Conservation (phyloP, 2,329 filamentous ascomycete genomes). For the Penicillium sp. region DNA sequence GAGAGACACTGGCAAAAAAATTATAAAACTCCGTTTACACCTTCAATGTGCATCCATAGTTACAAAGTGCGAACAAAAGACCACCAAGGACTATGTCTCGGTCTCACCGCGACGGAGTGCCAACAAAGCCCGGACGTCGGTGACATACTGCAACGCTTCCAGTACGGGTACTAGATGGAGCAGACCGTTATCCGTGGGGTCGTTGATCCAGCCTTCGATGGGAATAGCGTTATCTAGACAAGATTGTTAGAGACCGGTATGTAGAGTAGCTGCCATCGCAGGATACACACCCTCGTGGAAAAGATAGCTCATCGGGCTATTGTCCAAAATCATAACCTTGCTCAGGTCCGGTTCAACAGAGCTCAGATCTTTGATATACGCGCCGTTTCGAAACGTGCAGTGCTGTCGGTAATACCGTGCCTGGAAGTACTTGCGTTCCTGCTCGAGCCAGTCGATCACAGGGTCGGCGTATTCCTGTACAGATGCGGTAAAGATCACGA, state of each 20-base stretch:
- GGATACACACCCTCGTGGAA: slow-evolving; percentile 84
- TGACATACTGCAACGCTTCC: slow-evolving; percentile 94
- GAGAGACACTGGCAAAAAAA: slow-evolving; percentile 20
- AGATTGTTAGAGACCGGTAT: slow-evolving; percentile 16
- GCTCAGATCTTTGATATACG: slow-evolving; percentile 97
- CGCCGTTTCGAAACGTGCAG: slow-evolving; percentile 91
- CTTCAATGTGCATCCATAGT: slow-evolving; percentile 21
- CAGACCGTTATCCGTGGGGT: slow-evolving; percentile 94
- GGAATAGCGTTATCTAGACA: slow-evolving; percentile 91
- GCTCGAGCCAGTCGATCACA: slow-evolving; percentile 97
- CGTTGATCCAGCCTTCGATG: slow-evolving; percentile 98
- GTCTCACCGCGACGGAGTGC: slow-evolving; percentile 82
- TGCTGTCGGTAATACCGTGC: slow-evolving; percentile 94
- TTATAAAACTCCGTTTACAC: slow-evolving; percentile 27
- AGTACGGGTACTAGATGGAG: slow-evolving; percentile 89
- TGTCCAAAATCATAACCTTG: slow-evolving; percentile 98
- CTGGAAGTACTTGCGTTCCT: slow-evolving; percentile 94
- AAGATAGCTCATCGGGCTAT: slow-evolving; percentile 96
- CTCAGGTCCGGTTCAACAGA: slow-evolving; percentile 95
- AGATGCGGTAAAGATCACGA: slow-evolving; percentile 94
- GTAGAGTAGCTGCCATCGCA: slow-evolving; percentile 10
- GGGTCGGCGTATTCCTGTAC: slow-evolving; percentile 99
- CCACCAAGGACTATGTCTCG: slow-evolving; percentile 35
- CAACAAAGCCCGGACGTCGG: slow-evolving; percentile 88
- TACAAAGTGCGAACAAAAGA: slow-evolving; percentile 16